Conservation (phyloP, 805 yeast genomes). For the Cyberlindnera nakhonratchasimensis region DNA sequence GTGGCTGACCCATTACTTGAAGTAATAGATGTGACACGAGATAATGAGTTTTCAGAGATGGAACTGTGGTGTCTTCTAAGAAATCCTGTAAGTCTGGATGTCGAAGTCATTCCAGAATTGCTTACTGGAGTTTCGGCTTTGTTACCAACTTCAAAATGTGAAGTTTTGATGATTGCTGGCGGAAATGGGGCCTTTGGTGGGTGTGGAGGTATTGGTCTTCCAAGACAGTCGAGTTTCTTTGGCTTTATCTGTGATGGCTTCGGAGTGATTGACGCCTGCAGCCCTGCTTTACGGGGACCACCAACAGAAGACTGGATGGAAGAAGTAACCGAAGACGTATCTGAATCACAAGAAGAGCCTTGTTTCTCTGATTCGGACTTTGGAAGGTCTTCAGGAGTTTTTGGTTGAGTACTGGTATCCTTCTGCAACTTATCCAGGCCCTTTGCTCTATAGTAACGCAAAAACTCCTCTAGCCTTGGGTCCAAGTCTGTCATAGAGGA, state of each 20-base stretch:
- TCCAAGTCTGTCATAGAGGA: conserved; percentile 32
- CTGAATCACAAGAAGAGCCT: neutral
- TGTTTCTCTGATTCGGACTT: neutral
- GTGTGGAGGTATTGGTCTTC: conserved; percentile 50
- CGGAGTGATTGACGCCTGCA: too few species aligned
- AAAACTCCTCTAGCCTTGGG: conserved; percentile 44
- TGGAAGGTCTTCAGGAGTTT: too few species aligned
- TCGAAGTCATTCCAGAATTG: neutral
- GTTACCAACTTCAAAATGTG: conserved; percentile 5
- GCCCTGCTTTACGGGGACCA: too few species aligned
- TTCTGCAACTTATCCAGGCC: conserved; percentile 25
- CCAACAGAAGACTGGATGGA: conserved; percentile 14
- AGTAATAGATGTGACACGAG: conserved; percentile 4
- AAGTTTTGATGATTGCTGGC: conserved; percentile 39
- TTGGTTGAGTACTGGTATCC: too few species aligned
- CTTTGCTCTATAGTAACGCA: conserved; percentile 35
- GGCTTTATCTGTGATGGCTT: neutral
- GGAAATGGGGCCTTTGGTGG: conserved; percentile 46
- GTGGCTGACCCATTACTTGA: conserved; percentile 1
- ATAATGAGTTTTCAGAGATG: conserved; percentile 8
- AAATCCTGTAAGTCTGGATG: conserved; percentile 15
- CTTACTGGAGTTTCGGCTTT: conserved; percentile 6
- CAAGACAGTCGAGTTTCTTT: conserved; percentile 33
- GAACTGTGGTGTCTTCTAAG: conserved; percentile 11
- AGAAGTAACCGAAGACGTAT: conserved; percentile 9